Evolutionary conservation across 208 protist genomes (phyloP), one percentile per base, ranked within the genome.

Genomic region (Entamoeba invadens): DNA sequence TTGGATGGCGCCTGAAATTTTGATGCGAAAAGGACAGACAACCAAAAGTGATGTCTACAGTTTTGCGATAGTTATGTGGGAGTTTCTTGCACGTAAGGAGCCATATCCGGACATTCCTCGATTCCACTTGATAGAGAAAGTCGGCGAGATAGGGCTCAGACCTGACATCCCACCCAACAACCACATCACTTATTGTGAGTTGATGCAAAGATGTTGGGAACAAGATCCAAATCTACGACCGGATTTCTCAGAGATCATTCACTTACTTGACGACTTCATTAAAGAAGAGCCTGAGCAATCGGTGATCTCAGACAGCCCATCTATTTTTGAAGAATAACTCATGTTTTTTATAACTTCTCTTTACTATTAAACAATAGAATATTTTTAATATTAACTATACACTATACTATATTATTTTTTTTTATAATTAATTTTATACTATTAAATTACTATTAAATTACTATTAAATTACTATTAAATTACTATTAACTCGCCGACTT

Each of bases 31-130:
- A 92, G 45, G 91, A 21, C 95, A 95, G 87, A 94, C 92, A 45
- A 51, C 95, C 21, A 95, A 95, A 4, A 95, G 94, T 4, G 96
- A 97, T 95, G 95, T 97, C 4, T 97, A 95, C 46, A 95, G 94
- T 3, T 96, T 94, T 95, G 96, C 94, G 25, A 94, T 96, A 25
- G 95, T 97, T 4, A 91, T 96, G 46, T 94, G 91, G 1, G 95
- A 96, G 46, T 92, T 96, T 16, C 92, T 96, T 25, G 96, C 96
- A 25, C 87, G 95, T 57, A 18, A 45, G 25, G 92, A 92, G 4
- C 95, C 95, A 45, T 95, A 94, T 47, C 93, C 72, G 12, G n/a
- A 93, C n/a, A 93, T 93, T 47, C 57, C 57, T 38, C 21, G 57
- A 77, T 77, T 77, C 57, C 57, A 77, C 35, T 77, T 77, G 18